Conservation (phyloP, 1,284 basidiomycete species). For the Moniliella sp. region DNA sequence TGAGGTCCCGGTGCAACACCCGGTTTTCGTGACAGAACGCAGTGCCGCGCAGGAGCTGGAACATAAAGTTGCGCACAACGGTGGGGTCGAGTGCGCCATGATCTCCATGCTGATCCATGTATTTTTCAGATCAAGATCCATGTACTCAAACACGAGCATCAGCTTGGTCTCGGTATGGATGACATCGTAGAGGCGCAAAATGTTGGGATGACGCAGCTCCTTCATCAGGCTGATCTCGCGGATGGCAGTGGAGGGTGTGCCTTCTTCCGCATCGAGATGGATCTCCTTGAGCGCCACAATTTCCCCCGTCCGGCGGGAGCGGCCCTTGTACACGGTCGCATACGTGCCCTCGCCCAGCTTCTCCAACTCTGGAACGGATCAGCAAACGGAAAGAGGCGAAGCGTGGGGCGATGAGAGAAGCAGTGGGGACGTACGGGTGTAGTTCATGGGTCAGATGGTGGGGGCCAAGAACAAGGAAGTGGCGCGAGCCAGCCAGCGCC, state of each 20-base stretch:
- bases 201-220: conserved; percentile 80
- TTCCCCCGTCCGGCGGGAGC: conserved; percentile 27
- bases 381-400: too few species aligned
- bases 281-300: conserved; percentile 55
- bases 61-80: conserved; percentile 91
- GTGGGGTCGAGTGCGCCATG: conserved; percentile 75
- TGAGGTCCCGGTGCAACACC: conserved; percentile 55
- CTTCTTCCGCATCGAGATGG: conserved; percentile 81
- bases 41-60: conserved; percentile 84
- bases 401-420: too few species aligned
- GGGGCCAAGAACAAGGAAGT: too few species aligned
- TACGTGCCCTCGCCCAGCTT: conserved; percentile 32
- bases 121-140: conserved; percentile 94
- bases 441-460: too few species aligned
- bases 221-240: conserved; percentile 91
- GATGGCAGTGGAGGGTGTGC: conserved; percentile 79
- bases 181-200: conserved; percentile 86
- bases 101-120: conserved; percentile 95
- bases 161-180: conserved; percentile 87
- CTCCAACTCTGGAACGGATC: conserved; percentile 14
- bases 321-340: conserved; percentile 33
- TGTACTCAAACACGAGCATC: conserved; percentile 93
- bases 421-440: too few species aligned
- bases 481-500: conserved; percentile 11
- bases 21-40: conserved; percentile 98